phyloP scores from a whole-genome alignment of 2,329 filamentous ascomycete species.

The Colletotrichum lentis region DNA sequence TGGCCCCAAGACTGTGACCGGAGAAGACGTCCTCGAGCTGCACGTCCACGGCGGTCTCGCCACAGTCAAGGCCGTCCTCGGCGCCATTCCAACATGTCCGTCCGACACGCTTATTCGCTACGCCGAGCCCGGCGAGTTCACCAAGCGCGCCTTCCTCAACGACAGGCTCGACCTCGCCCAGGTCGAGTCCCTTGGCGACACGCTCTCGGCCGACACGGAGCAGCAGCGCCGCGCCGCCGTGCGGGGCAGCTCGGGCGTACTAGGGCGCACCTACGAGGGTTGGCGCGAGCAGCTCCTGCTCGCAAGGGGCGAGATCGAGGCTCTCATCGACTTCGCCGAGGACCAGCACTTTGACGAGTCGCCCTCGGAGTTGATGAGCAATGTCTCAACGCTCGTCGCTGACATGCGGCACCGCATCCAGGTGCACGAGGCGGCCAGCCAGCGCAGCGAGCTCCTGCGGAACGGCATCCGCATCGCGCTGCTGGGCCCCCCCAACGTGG shows the following conservation, averaged over 20 bases:
- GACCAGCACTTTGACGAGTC: conserved; percentile 97
- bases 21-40: conserved; percentile 90
- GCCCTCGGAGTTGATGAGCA: conserved; percentile 73
- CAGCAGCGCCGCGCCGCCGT: conserved; percentile 90
- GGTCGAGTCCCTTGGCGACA: conserved; percentile 72
- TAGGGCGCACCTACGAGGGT: conserved; percentile 79
- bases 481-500: conserved; percentile 89
- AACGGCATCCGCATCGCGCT: conserved; percentile 87
- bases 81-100: conserved; percentile 71
- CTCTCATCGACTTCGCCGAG: conserved; percentile 95
- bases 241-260: conserved; percentile 73
- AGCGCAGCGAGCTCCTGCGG: conserved; percentile 82
- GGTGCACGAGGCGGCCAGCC: conserved; percentile 77
- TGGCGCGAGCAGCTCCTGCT: conserved; percentile 82
- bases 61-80: conserved; percentile 84
- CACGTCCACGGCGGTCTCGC: conserved; percentile 94
- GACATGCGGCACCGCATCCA: conserved; percentile 69
- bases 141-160: conserved; percentile 88
- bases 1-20: conserved; percentile 82
- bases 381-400: conserved; percentile 71
- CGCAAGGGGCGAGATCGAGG: conserved; percentile 90
- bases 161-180: conserved; percentile 86
- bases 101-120: conserved; percentile 69
- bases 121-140: conserved; percentile 96
- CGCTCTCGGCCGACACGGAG: conserved; percentile 79